phyloP scores from a whole-genome alignment of 106 monocot genomes.

The Posidonia australis region DNA sequence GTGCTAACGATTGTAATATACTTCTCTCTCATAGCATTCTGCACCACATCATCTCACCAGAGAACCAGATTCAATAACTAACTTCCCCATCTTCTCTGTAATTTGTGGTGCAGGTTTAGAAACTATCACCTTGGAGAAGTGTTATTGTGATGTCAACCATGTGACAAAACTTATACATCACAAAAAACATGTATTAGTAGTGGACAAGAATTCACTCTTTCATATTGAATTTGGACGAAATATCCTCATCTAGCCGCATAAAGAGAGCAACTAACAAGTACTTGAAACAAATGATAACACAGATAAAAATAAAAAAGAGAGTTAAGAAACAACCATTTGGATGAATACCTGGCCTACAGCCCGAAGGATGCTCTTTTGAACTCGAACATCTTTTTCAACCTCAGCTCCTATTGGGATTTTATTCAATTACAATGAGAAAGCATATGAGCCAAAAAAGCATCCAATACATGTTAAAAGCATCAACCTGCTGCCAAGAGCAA shows the following conservation, averaged over 20 bases:
- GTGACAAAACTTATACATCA: no score
- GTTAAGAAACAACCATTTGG: neutral
- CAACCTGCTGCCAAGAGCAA: conserved; percentile 80
- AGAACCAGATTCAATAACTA: no score
- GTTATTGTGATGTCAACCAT: no score
- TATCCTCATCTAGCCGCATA: neutral
- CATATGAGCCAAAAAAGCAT: neutral
- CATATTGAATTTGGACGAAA: neutral
- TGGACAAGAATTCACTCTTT: no score
- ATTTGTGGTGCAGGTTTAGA: no score
- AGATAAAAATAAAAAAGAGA: neutral
- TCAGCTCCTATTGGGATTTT: conserved; percentile 48
- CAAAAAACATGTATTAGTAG: no score
- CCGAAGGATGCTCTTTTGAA: conserved; percentile 66
- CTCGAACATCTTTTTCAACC: conserved; percentile 77
- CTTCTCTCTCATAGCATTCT: no score
- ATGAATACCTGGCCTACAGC: conserved; percentile 71
- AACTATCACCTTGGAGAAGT: no score
- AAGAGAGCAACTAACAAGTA: neutral
- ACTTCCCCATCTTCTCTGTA: no score
- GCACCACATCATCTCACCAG: no score
- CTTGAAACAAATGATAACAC: no score
- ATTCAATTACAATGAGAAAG: neutral
- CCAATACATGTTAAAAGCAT: conserved; percentile 2
- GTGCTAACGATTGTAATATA: no score